Percentiles rank a stretch among this genome's conserved stretches.
These are phyloP conservation scores for Centella asiatica DNA, from an alignment of 129 eudicot genomes.

Conservation along the genomic window DNA sequence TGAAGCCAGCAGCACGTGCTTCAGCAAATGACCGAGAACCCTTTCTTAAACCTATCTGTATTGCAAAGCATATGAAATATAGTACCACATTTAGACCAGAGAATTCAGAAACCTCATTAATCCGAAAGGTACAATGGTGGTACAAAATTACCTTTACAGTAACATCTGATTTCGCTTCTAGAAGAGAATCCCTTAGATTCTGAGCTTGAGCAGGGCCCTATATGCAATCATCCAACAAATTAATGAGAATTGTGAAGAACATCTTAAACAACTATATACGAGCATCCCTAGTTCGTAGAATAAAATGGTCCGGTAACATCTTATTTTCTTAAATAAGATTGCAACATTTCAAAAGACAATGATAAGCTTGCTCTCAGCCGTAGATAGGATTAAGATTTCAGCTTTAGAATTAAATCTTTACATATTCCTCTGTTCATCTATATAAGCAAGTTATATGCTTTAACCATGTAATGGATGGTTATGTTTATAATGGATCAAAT, in stretches of 20 bases:
- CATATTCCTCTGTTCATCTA: too few species aligned
- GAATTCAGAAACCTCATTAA: neutral
- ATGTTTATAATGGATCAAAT: too few species aligned
- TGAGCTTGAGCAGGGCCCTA: slow-evolving; percentile 99
- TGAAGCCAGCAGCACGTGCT: slow-evolving; percentile 93
- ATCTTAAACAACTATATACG: too few species aligned
- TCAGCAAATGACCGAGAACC: slow-evolving; percentile 87
- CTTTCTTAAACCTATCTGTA: slow-evolving; percentile 90
- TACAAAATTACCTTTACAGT: slow-evolving; percentile 57
- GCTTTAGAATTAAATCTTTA: too few species aligned
- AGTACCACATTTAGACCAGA: neutral
- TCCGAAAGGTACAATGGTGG: neutral
- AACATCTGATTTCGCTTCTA: slow-evolving; percentile 78
- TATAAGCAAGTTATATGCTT: too few species aligned
- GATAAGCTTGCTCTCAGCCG: too few species aligned
- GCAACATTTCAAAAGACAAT: too few species aligned
- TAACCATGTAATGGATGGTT: too few species aligned
- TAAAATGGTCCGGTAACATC: too few species aligned
- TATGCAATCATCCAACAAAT: neutral
- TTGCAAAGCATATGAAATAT: neutral
- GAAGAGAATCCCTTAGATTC: slow-evolving; percentile 80
- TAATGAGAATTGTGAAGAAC: neutral
- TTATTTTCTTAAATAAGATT: too few species aligned
- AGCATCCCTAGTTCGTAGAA: too few species aligned
- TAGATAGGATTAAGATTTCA: too few species aligned